Base-by-base conservation (phyloP, 257 asterid genomes). In the Oldenlandia corymbosa region DNA sequence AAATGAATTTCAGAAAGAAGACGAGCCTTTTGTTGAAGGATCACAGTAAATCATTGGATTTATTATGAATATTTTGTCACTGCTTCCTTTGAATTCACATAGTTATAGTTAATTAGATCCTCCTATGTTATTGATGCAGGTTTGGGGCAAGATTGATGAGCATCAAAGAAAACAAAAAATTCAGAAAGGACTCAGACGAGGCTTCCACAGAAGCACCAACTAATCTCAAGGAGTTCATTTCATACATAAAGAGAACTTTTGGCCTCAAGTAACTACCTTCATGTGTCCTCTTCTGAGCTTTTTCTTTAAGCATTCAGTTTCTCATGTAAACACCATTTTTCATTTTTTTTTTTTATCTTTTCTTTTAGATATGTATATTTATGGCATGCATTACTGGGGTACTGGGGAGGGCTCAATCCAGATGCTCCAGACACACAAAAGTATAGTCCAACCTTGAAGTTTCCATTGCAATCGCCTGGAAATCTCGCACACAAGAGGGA, bases 381-480 rank as follows among this genome's bases (percentile, higher is more conserved):
- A 77, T 89, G 94, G 95, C 95, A 83, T 66, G 95, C 94, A 24
- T 37, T 86, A 48, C 76, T 82, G 9, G 95, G 96, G 27, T 89
- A 86, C 67, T 84, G 91, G 96, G 96, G 93, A 0, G 95, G 96
- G 47, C 78, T 89, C 36, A 77, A 64, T 10, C 61, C 85, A 4
- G 58, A 74, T 7, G 83, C 86, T 1, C 77, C 75, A 21, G 48
- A 45, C 2, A 61, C 83, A 66, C 77, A 79, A 49, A 81, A 83
- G 30, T 84, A 86, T 85, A 83, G 80, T 55, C 86, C 93, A 6
- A 77, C 65, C 60, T 77, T 88, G 7, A 74, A 51, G 28, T 86
- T 81, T 75, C 88, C 95, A 0, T 70, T 76, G 13, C 86, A 77
- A 39, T 86, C 96, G 5, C 83, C 85, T 0, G 93, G 96, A 10